phyloP scores from a whole-genome alignment of 257 asterid genomes.

The Fraxinus excelsior region DNA sequence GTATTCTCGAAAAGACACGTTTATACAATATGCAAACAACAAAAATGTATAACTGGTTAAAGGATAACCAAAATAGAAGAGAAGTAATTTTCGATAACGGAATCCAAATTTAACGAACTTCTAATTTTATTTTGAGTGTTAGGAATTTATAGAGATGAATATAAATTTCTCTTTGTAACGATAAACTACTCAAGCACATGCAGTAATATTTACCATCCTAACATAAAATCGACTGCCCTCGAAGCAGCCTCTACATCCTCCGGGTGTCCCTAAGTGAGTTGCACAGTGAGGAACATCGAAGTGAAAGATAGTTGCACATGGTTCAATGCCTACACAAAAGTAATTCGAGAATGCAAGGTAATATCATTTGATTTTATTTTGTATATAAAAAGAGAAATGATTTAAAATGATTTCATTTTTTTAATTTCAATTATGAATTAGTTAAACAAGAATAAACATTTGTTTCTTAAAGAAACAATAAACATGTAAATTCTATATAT shows the following conservation, averaged over 20 bases:
- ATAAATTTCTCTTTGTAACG: neutral
- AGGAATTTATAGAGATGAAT: neutral
- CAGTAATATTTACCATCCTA: slow-evolving; percentile 10
- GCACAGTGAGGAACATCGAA: slow-evolving; percentile 26
- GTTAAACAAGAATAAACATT: neutral
- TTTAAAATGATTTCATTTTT: neutral
- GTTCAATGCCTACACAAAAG: slow-evolving; percentile 14
- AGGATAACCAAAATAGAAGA: neutral
- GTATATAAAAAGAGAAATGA: too few species aligned
- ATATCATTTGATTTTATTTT: too few species aligned
- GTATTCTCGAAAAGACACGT: neutral
- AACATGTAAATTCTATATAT: neutral
- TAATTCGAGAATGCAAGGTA: too few species aligned
- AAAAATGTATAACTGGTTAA: neutral
- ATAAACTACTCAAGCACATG: too few species aligned
- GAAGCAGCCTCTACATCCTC: slow-evolving; percentile 12
- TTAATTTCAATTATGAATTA: neutral
- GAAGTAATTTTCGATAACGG: too few species aligned
- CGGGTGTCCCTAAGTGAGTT: neutral
- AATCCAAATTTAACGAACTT: neutral
- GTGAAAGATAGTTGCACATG: slow-evolving; percentile 22
- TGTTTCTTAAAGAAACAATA: neutral
- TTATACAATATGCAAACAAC: too few species aligned
- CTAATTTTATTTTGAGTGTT: neutral
- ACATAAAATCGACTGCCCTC: slow-evolving; percentile 20